A percentile compares a stretch with the other conserved stretches of the same genome.
Evolutionary conservation across 169 alveolate species (phyloP).

Genomic region (Neospora caninum): DNA sequence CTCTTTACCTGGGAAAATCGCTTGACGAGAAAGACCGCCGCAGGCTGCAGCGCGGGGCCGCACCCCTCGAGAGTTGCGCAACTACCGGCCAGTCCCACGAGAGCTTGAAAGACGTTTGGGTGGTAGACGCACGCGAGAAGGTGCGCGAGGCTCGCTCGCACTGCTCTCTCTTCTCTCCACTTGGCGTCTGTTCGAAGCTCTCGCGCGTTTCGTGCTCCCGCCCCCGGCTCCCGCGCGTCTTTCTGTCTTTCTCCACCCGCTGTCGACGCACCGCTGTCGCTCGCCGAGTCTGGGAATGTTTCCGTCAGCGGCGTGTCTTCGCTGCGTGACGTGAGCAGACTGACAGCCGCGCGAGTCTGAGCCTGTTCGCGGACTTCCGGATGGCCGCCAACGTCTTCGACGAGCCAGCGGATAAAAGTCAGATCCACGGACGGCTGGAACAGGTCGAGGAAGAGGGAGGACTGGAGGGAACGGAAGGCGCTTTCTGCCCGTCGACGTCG

Average conservation of each 20-base stretch:
- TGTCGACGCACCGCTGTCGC: background rate
- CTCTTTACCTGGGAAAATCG: conserved; percentile 29
- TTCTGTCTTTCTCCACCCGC: background rate
- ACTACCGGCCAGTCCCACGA: conserved; percentile 5
- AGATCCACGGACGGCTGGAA: conserved; percentile 27
- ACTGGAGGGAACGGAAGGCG: background rate
- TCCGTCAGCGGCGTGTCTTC: background rate
- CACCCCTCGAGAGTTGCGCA: conserved; percentile 4
- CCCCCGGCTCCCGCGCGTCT: background rate
- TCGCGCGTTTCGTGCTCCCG: background rate
- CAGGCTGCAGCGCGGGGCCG: background rate
- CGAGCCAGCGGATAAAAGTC: conserved; percentile 45
- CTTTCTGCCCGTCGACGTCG: background rate
- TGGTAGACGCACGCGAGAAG: conserved; percentile 5
- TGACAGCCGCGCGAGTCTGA: background rate
- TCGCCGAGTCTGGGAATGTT: background rate
- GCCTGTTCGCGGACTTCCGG: conserved; percentile 38
- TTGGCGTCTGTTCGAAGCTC: background rate
- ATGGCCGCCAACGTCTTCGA: conserved; percentile 49
- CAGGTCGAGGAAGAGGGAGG: background rate
- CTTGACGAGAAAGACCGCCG: conserved; percentile 10
- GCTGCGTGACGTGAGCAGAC: background rate
- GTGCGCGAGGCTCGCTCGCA: background rate
- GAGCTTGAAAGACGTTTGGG: conserved; percentile 17
- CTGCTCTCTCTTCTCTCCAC: conserved; percentile 9